Evolutionary conservation across 257 asterid genomes (phyloP), one percentile per base, ranked within the genome.

Genomic region (Prunella vulgaris): DNA sequence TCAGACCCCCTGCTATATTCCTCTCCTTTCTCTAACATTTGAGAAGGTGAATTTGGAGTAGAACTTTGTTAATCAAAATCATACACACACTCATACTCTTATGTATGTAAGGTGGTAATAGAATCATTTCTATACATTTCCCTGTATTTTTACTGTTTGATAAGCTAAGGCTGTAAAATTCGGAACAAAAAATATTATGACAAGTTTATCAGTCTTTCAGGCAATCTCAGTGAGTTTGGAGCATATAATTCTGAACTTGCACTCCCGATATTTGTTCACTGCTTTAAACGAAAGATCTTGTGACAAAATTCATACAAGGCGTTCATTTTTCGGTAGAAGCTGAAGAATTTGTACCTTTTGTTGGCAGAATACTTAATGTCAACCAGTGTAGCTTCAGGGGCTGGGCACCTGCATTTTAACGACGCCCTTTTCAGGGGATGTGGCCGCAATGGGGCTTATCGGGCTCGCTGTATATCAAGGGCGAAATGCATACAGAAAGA

Each of bases 351-450:
- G 37, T 7, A 58, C 57, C 57, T 46, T 46, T 63, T 13, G 57
- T 3, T 10, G 25, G 71, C 88, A 79, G 93, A 74, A 22, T 60
- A 12, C 27, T 70, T 44, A 71, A 93, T 93, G 99, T 87, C 96
- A 44, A 71, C 90, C 46, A 73, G 87, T 64, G 70, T 85, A 71
- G 95, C 96, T 71, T 76, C 89, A 7, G 83, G 88, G 48, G 82
- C 84, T 49, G 84, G 85, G 44, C 80, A 64, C 46, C 80, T 85
- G 65, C 87, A 76, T 67, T 84, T 77, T 15, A 84, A 80, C 74
- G 92, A 82, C 60, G 53, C 76, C 13, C 57, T 71, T 28, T 68
- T 51, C 81, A 13, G 65, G 75, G 80, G 84, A 54, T 69, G 64
- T n/a, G 72, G 85, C 66, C 75, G 86, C 80, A 79, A 71, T 69